A percentile compares a stretch with the other conserved stretches of the same genome.
These are phyloP conservation scores for Aspergillus sp. DNA, from an alignment of 2,329 filamentous ascomycete species.

Conservation along the genomic window DNA sequence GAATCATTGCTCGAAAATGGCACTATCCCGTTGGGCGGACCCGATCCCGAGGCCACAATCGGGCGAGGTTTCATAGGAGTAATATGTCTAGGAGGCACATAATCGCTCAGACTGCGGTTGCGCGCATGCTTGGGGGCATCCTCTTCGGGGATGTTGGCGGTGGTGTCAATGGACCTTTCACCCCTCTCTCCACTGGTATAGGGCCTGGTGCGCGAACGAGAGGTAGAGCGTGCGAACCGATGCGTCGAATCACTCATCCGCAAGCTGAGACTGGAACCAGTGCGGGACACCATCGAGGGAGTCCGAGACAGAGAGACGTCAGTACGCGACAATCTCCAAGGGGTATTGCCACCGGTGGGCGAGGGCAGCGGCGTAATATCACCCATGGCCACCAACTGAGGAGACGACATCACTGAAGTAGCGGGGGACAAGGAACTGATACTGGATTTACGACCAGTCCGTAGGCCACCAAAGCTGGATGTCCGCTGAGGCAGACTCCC, in stretches of 20 bases:
- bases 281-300: conserved; percentile 34
- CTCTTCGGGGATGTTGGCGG: conserved; percentile 19
- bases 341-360: conserved; percentile 46
- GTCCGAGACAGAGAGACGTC: conserved; percentile 38
- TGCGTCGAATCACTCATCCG: conserved; percentile 31
- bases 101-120: conserved; percentile 83
- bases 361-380: conserved; percentile 74
- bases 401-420: conserved; percentile 63
- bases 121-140: conserved; percentile 46
- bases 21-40: conserved; percentile 40
- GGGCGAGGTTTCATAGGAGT: conserved; percentile 60
- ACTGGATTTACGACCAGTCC: conserved; percentile 31
- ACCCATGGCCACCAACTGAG: conserved; percentile 65
- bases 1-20: conserved; percentile 39
- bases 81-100: conserved; percentile 60
- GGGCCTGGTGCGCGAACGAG: conserved; percentile 27
- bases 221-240: conserved; percentile 22
- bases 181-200: conserved; percentile 35
- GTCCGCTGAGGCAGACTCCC: conserved; percentile 36
- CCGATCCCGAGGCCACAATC: conserved; percentile 60
- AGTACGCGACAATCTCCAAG: conserved; percentile 48
- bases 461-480: conserved; percentile 36
- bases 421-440: conserved; percentile 48
- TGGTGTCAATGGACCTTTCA: conserved; percentile 16
- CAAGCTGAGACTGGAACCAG: conserved; percentile 27